Base-by-base conservation (phyloP, 2,329 filamentous ascomycete genomes). In the Sarocladiaceae sp. region DNA sequence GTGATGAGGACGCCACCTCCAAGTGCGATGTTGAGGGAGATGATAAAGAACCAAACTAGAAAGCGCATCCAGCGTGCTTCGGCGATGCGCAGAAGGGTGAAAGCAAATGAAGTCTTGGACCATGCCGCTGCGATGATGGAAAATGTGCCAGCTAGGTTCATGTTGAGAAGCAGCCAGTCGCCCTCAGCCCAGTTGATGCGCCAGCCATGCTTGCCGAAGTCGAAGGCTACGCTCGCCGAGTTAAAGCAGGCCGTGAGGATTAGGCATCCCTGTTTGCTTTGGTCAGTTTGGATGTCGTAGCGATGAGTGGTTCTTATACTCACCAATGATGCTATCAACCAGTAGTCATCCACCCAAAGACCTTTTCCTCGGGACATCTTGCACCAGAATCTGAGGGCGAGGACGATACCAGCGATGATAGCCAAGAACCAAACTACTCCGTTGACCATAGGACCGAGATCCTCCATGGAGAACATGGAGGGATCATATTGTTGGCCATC, bases 91-190 rank as follows among this genome's bases (percentile, higher is more conserved):
- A 64, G 55, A 13, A 66, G 57, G 8, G 62, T 64, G 25, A 65
- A 54, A 23, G 60, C 64, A 48, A 68, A 64, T 1, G 66, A 66
- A 0, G 64, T 64, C 54, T 67, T 68, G 51, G 60, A 64, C 59
- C 57, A 60, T 13, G 61, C 55, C 8, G 62, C 61, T 2, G 62
- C 59, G 12, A 59, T 49, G 15, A 65, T 57, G 3, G 62, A 61
- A 29, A 56, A 57, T n/a, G 57, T 55, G 29, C 52, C 57, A 15
- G 50, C 48, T 4, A 59, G 26, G n/a, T 57, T 53, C 50, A 52
- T 52, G 17, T 57, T 48, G 18, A 55, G 37, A 3, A 52, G 54
- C 50, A 56, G 42, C 37, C 33, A 52, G 31, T 39, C 29, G 12
- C 33, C 29, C 15, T 37, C 15, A 17, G 7, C 20, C 47, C 47